Conservation (phyloP, 2,329 filamentous ascomycete species). For the Aureobasidium subglaciale region DNA sequence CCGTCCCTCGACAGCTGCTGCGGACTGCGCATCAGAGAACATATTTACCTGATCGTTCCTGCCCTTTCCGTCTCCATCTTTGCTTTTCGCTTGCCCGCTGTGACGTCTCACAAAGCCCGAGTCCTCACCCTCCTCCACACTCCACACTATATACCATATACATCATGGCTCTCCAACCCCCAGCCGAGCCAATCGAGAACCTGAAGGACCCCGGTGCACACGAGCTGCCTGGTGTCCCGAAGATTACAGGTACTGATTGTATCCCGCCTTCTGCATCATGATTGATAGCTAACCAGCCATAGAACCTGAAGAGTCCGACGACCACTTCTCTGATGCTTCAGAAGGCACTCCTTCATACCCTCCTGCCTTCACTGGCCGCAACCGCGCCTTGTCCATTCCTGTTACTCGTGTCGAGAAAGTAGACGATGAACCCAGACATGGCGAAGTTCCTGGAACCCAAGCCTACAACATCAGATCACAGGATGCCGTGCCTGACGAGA, state of each 20-base stretch:
- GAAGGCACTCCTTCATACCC: slow-evolving; percentile 44
- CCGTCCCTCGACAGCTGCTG: not conserved
- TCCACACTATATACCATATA: not conserved
- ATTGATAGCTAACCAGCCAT: not conserved
- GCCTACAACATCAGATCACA: slow-evolving; percentile 52
- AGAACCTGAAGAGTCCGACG: slow-evolving; percentile 39
- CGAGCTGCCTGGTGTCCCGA: slow-evolving; percentile 19
- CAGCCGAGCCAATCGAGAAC: slow-evolving; percentile 18
- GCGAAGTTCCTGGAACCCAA: slow-evolving; percentile 54
- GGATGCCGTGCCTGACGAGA: slow-evolving; percentile 58
- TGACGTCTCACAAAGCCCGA: too few relatives aligned
- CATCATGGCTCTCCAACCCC: slow-evolving; percentile 20
- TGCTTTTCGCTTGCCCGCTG: not conserved
- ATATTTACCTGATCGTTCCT: not conserved
- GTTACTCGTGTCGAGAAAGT: slow-evolving; percentile 57
- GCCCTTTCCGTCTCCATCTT: not conserved
- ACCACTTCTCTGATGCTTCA: slow-evolving; percentile 60
- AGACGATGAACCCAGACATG: slow-evolving; percentile 51
- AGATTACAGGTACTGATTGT: slow-evolving; percentile 7
- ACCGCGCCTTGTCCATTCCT: slow-evolving; percentile 35
- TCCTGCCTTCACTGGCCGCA: slow-evolving; percentile 33
- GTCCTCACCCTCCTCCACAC: not conserved
- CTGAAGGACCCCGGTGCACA: slow-evolving; percentile 24
- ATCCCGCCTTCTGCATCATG: too few relatives aligned
- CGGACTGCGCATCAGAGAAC: not conserved